Percentiles rank a stretch among this genome's conserved stretches.
phyloP scores from a whole-genome alignment of 345 rosid species.

The Heritiera littoralis region DNA sequence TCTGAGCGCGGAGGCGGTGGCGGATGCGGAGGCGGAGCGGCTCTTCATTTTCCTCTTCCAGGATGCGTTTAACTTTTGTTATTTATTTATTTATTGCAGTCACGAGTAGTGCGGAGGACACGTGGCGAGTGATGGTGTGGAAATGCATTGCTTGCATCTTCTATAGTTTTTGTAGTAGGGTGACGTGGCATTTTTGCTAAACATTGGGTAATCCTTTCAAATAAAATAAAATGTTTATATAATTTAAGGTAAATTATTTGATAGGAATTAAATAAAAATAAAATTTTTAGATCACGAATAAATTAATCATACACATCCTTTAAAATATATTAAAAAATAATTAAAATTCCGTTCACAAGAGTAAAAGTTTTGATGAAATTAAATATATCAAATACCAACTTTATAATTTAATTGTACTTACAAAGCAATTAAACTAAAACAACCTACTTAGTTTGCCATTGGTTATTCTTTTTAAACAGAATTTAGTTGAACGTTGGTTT shows the following conservation, averaged over 20 bases:
- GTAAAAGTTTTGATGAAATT: no score
- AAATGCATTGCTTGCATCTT: neutral
- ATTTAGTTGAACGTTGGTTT: neutral
- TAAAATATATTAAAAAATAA: no score
- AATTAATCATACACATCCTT: no score
- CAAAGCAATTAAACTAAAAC: no score
- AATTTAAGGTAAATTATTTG: no score
- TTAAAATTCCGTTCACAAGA: no score
- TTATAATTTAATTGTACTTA: neutral
- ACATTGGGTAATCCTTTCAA: neutral
- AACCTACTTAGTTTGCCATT: no score
- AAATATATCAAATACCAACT: no score
- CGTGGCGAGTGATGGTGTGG: neutral
- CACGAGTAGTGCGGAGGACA: neutral
- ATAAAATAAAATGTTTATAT: neutral
- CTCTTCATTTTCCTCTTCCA: neutral
- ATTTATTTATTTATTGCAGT: neutral
- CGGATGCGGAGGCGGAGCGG: neutral
- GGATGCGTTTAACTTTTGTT: neutral
- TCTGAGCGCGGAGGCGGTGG: neutral
- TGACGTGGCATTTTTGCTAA: neutral
- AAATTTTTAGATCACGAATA: no score
- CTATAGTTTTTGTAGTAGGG: neutral
- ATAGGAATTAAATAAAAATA: no score
- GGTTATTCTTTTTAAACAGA: no score